Evolutionary conservation across 768 basidiomycete genomes (phyloP), one percentile per base, ranked within the genome.

Genomic region (Tricholoma matsutake): DNA sequence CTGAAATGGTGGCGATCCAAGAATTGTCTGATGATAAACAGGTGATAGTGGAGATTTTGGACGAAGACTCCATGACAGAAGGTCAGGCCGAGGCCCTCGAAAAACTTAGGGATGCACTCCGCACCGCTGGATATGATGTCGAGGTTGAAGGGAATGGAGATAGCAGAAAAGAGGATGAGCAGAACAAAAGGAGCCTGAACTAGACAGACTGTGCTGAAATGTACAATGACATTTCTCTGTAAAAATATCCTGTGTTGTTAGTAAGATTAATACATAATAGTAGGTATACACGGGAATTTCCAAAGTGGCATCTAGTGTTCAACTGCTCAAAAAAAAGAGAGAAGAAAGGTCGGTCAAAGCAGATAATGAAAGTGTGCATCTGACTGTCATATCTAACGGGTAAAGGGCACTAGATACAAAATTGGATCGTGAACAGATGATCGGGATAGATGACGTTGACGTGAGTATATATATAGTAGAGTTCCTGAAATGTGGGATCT

Each of bases 101-200:
- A 59, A 75, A 73, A 41, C 71, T 88, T 49, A 75, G 77, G 41
- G 79, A 84, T 13, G 77, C 79, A 39, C 69, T 90, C 45, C 81
- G 81, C 25, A 81, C 78, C 25, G 84, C 81, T 18, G 83, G 85
- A 3, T 78, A 76, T 64, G 80, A 86, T 62, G 74, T 83, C 63
- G 75, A 73, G 54, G 74, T 72, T 55, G 76, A 75, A 47, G 70
- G 68, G 43, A 55, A 68, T 29, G 66, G 64, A 62, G 57, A 68
- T 63, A 70, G 60, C 61, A 68, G 55, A 66, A 71, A 63, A 69
- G 75, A 59, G 65, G 73, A 65, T 69, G 68, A 68, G 67, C 72
- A 69, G 69, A 71, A 54, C 63, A 65, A 58, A 61, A 25, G 22
- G 22, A 25, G 22, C 22, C 22, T 25, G 3, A 25, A 3, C 22